These are phyloP conservation scores for Talaromyces albobiverticillius DNA, from an alignment of 2,329 filamentous ascomycete genomes.

Conservation along the genomic window DNA sequence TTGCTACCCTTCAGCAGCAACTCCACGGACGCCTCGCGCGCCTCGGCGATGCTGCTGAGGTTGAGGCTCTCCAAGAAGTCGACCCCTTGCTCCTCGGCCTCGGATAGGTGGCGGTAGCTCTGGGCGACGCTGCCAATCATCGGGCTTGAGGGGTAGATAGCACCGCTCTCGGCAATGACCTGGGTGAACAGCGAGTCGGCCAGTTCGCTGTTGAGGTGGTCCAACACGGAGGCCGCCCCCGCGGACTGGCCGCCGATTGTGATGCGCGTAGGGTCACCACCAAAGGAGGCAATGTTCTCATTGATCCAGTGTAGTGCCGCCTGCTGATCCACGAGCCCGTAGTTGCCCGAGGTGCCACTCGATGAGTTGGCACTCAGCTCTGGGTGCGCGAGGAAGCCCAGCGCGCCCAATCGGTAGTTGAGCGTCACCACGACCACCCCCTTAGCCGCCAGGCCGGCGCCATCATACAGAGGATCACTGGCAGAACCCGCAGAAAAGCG, in stretches of 20 bases:
- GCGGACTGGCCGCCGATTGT: constrained; percentile 26
- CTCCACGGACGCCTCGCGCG: not conserved
- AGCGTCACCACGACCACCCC: constrained; percentile 15
- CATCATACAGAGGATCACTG: not conserved
- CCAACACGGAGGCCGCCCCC: constrained; percentile 13
- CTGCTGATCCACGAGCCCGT: constrained; percentile 19
- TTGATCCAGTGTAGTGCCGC: constrained; percentile 22
- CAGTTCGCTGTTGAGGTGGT: not conserved
- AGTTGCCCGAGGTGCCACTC: constrained; percentile 13
- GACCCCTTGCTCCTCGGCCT: not conserved
- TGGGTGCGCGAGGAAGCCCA: constrained; percentile 20
- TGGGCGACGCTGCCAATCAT: not conserved
- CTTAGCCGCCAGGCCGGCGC: not conserved
- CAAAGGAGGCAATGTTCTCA: constrained; percentile 26
- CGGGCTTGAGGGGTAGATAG: not conserved
- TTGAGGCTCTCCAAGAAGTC: not conserved
- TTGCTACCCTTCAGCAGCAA: not conserved
- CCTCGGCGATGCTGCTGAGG: not conserved
- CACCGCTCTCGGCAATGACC: not conserved
- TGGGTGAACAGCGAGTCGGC: not conserved
- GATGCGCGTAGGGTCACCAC: constrained; percentile 25
- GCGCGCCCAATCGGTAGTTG: constrained; percentile 24
- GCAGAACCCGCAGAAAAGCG: not conserved
- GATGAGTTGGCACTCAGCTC: not conserved
- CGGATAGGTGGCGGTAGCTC: not conserved